phyloP scores from a whole-genome alignment of 2,329 filamentous ascomycete species.

The Chrysosporium keratinophilum region DNA sequence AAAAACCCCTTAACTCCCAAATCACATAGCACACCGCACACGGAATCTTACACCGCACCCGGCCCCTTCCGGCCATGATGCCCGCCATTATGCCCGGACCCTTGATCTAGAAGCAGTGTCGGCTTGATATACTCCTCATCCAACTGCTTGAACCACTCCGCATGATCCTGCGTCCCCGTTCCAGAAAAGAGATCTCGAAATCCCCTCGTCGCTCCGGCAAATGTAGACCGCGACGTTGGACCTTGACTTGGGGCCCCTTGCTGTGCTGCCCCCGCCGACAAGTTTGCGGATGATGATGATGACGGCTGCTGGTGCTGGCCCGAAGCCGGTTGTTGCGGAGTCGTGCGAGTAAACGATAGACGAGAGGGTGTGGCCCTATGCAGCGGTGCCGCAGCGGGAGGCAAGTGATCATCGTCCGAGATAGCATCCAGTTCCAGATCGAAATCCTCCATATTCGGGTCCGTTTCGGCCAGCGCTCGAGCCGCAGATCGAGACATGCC shows the following conservation, averaged over 20 bases:
- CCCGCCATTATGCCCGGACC: conserved; percentile 28
- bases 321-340: conserved; percentile 14
- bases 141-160: conserved; percentile 78
- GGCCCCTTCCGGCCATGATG: conserved; percentile 22
- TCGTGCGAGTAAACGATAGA: conserved; percentile 18
- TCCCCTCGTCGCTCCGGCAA: conserved; percentile 62
- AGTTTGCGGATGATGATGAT: conserved; percentile 8
- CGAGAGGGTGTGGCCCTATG: conserved; percentile 32
- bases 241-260: background rate
- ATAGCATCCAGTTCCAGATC: conserved; percentile 33
- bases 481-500: conserved; percentile 18
- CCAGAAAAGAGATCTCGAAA: conserved; percentile 69
- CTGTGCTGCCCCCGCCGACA: conserved; percentile 6
- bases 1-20: too few species aligned
- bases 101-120: conserved; percentile 68
- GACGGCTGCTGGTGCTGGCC: background rate
- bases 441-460: conserved; percentile 28
- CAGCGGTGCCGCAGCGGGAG: conserved; percentile 41
- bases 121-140: conserved; percentile 97
- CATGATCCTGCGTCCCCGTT: conserved; percentile 67
- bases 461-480: conserved; percentile 19
- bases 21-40: background rate
- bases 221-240: conserved; percentile 17
- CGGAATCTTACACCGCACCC: conserved; percentile 26
- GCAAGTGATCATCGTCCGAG: conserved; percentile 48